Conservation (phyloP, 2,329 filamentous ascomycete genomes). For the Penicillium italicum region DNA sequence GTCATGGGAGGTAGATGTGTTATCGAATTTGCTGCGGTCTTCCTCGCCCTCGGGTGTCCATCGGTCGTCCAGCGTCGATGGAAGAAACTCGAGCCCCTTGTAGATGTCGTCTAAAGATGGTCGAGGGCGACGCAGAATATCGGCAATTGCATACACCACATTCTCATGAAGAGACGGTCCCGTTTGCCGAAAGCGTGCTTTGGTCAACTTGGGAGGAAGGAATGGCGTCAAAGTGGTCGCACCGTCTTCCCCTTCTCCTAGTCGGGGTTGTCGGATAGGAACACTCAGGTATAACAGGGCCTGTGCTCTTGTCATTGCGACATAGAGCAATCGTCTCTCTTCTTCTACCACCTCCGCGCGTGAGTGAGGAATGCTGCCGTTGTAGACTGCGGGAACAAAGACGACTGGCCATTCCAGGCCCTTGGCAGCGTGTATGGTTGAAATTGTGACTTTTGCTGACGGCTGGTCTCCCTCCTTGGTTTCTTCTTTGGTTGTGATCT, state of each 20-base stretch:
- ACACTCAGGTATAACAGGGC: conserved; percentile 81
- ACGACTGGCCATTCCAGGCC: conserved; percentile 95
- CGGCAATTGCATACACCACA: conserved; percentile 63
- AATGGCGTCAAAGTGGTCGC: conserved; percentile 69
- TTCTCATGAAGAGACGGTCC: conserved; percentile 67
- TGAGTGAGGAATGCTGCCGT: conserved; percentile 85
- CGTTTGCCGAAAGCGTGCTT: conserved; percentile 53
- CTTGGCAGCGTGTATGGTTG: conserved; percentile 94
- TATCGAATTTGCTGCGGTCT: conserved; percentile 38
- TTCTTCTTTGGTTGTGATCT: conserved; percentile 53
- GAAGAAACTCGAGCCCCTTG: conserved; percentile 37
- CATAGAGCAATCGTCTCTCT: conserved; percentile 83
- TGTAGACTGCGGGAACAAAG: conserved; percentile 85
- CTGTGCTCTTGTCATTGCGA: conserved; percentile 94
- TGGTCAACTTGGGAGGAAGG: conserved; percentile 55
- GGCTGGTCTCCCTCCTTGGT: conserved; percentile 54
- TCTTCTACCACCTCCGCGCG: conserved; percentile 82
- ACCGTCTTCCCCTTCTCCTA: conserved; percentile 46
- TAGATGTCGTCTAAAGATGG: conserved; percentile 57
- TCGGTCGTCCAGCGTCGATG: conserved; percentile 60
- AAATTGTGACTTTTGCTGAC: conserved; percentile 71
- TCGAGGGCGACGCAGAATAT: conserved; percentile 63
- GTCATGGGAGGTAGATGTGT: conserved; percentile 14
- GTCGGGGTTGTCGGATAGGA: conserved; percentile 63
- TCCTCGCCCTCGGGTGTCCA: conserved; percentile 64